Percentiles rank a stretch among this genome's conserved stretches.
Evolutionary conservation across 1,139 yeast species (phyloP).

Genomic region (Blastobotrys apis): DNA sequence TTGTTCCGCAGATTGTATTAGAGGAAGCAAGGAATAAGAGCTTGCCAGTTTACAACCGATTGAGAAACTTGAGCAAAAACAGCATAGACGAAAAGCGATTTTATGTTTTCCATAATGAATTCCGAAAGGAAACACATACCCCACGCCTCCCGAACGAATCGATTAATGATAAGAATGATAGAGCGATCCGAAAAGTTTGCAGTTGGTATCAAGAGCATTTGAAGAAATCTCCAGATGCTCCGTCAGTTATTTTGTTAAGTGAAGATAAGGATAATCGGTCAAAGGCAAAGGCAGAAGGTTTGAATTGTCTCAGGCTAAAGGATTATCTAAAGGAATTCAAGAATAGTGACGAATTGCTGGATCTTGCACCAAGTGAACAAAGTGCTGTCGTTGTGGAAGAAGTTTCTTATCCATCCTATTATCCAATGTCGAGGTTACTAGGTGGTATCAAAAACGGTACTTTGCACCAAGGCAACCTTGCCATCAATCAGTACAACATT

Average conservation of each 20-base stretch:
- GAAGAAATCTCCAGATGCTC: slow-evolving; percentile 33
- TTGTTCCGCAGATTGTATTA: slow-evolving; percentile 87
- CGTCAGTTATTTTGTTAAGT: slow-evolving; percentile 59
- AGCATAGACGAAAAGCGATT: slow-evolving; percentile 74
- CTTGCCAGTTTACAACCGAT: slow-evolving; percentile 79
- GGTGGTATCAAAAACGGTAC: slow-evolving; percentile 90
- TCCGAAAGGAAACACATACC: slow-evolving; percentile 65
- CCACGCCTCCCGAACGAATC: slow-evolving; percentile 62
- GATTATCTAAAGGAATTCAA: slow-evolving; percentile 71
- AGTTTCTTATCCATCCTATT: slow-evolving; percentile 64
- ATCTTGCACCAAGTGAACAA: slow-evolving; percentile 62
- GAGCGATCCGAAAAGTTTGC: slow-evolving; percentile 77
- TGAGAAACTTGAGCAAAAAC: slow-evolving; percentile 65
- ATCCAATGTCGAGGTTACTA: slow-evolving; percentile 73
- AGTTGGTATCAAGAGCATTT: slow-evolving; percentile 72
- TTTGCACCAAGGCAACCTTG: slow-evolving; percentile 77
- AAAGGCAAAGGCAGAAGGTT: slow-evolving; percentile 52
- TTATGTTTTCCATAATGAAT: slow-evolving; percentile 91
- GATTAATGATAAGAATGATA: slow-evolving; percentile 86
- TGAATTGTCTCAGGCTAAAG: slow-evolving; percentile 52
- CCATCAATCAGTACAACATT: slow-evolving; percentile 79
- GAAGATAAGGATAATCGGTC: slow-evolving; percentile 68
- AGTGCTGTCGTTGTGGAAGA: slow-evolving; percentile 27
- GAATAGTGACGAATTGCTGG: slow-evolving; percentile 72
- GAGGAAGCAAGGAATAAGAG: slow-evolving; percentile 91